A percentile compares a stretch with the other conserved stretches of the same genome.
Evolutionary conservation across 2,329 filamentous ascomycete genomes (phyloP).

Genomic region (Colletotrichum sp.): DNA sequence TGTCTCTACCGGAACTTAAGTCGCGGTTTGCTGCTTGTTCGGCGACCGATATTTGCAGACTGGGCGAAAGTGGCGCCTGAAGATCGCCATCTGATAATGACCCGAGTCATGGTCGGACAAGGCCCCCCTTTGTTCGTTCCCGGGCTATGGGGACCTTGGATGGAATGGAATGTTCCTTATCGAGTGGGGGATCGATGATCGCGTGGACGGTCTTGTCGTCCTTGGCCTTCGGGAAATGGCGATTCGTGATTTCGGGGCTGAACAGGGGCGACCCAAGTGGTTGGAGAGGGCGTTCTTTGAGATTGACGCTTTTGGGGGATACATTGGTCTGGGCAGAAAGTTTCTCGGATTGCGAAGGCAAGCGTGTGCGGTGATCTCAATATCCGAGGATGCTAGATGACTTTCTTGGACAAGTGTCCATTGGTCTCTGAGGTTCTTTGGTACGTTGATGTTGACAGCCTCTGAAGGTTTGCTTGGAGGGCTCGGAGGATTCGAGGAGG

Average conservation of each 20-base stretch:
- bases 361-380: rapidly evolving
- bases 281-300: not conserved
- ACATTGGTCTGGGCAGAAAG: not conserved
- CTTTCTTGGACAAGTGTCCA: not conserved
- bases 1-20: not conserved
- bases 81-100: not conserved
- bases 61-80: not conserved
- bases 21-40: not conserved
- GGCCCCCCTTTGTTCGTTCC: not conserved
- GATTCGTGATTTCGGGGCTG: not conserved
- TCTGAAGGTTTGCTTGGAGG: not conserved
- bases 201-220: not conserved
- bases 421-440: not conserved
- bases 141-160: not conserved
- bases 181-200: not conserved
- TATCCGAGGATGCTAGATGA: rapidly evolving
- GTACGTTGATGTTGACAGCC: not conserved
- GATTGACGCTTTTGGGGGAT: not conserved
- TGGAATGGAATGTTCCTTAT: not conserved
- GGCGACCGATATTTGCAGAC: not conserved
- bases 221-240: not conserved
- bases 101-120: not conserved
- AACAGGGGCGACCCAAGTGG: not conserved
- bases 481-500: not conserved
- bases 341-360: not conserved